Percentiles rank a stretch among this genome's conserved stretches.
phyloP scores from a whole-genome alignment of 371 early-diverging fungal genomes.

The Sporodiniella umbellata region DNA sequence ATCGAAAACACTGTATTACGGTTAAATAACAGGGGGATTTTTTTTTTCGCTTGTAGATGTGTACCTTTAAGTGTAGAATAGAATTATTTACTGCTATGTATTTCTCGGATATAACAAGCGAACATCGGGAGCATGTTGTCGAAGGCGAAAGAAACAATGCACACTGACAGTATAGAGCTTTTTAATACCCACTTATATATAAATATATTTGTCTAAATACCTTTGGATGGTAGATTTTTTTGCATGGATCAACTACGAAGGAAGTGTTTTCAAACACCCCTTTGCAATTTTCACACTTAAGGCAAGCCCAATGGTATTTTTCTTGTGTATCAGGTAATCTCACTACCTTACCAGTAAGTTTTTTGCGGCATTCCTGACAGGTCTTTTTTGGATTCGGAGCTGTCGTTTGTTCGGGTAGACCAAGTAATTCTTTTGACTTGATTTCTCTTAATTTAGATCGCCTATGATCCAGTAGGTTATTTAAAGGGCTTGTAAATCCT shows the following conservation, averaged over 20 bases:
- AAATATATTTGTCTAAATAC: too few species aligned
- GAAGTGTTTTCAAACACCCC: conserved; percentile 28
- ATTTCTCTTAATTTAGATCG: not conserved
- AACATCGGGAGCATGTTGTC: conserved; percentile 18
- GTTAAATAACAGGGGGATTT: not conserved
- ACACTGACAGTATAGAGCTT: not conserved
- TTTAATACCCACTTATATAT: too few species aligned
- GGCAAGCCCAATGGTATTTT: conserved; percentile 37
- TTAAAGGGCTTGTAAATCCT: not conserved
- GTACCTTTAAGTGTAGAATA: conserved; percentile 28
- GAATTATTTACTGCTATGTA: conserved; percentile 22
- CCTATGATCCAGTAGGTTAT: conserved; percentile 10
- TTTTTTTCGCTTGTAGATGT: not conserved
- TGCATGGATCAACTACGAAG: conserved; percentile 23
- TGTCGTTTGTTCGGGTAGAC: not conserved
- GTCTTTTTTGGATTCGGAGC: not conserved
- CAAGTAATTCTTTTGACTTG: not conserved
- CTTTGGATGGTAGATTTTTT: conserved; percentile 33
- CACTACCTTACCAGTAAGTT: conserved; percentile 29
- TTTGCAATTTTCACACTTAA: conserved; percentile 29
- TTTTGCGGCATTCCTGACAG: conserved; percentile 28
- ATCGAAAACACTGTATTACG: conserved; percentile 34
- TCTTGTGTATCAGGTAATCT: conserved; percentile 25
- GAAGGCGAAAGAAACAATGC: not conserved
- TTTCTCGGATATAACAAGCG: conserved; percentile 15